These are phyloP conservation scores for Coriolopsis trogii DNA, from an alignment of 1,284 basidiomycete genomes.

Conservation along the genomic window DNA sequence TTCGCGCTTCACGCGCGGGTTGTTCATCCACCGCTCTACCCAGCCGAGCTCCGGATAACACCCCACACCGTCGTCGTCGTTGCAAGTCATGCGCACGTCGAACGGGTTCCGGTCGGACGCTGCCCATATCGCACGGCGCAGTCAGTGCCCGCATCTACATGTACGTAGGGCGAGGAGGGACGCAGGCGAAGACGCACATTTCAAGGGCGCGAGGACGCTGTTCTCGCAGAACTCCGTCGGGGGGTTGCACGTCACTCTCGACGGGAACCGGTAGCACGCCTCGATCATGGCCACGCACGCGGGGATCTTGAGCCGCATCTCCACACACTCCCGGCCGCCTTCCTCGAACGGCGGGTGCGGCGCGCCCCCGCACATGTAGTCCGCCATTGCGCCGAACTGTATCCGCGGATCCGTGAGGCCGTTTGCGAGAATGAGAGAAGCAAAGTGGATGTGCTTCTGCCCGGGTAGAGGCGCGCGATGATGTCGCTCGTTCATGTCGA, in stretches of 20 bases:
- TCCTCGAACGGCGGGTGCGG: constrained; percentile 65
- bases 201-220: constrained; percentile 58
- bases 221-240: constrained; percentile 65
- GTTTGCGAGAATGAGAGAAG: not conserved
- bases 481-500: no score
- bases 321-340: constrained; percentile 65
- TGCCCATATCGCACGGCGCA: constrained; percentile 26
- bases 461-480: no score
- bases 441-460: no score
- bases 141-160: not conserved
- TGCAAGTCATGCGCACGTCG: constrained; percentile 79
- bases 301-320: constrained; percentile 65
- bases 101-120: constrained; percentile 77
- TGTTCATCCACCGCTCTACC: constrained; percentile 83
- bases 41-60: constrained; percentile 81
- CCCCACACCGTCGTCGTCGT: constrained; percentile 67
- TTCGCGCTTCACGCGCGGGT: constrained; percentile 67
- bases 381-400: constrained; percentile 77
- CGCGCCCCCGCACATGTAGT: constrained; percentile 80
- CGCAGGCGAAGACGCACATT: constrained; percentile 44
- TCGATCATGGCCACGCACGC: constrained; percentile 47
- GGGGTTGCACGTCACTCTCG: constrained; percentile 53
- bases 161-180: not conserved
- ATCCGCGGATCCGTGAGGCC: constrained; percentile 79
- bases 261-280: constrained; percentile 1